Evolutionary conservation across 2,329 filamentous ascomycete genomes (phyloP), one percentile per base, ranked within the genome.

Genomic region (Clonostachys byssicola): DNA sequence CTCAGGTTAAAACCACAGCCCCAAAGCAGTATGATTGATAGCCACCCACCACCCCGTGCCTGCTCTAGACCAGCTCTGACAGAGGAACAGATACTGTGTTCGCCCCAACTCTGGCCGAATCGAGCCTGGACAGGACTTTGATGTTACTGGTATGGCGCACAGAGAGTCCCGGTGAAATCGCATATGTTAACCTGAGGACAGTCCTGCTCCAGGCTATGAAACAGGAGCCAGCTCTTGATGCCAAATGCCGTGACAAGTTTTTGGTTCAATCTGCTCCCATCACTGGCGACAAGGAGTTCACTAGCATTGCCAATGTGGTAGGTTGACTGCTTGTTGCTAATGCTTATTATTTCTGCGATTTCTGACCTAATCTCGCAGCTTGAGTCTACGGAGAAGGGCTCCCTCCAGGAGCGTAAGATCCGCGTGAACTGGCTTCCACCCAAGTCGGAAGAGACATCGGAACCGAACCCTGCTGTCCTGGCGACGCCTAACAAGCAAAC

Each of bases 131-230:
- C 82, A 88, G 67, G 81, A 88, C 67, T 92, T 99, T 56, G 91
- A 96, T 68, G 92, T 99, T 54, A 86, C 92, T 67, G 92, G 92
- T 96, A 77, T 58, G 79, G 51, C 17, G 23, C 20, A 16, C 23
- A 34, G 38, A 44, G 48, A 55, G 49, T 46, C 45, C 47, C 50
- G 55, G 59, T 47, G 60, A 30, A 30, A 30, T 30, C 55, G 9
- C 23, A 30, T 30, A 30, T 30, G 9, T 9, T 30, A 30, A 30
- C 23, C 23, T 10, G 4, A 39, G 33, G 8, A 18, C 52, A 95
- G 94, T 99, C 49, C 85, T 97, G 36, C 83, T 99, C 40, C 94
- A 99, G 73, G 91, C 92, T 20, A 96, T 99, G 94, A 96, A 96
- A 77, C 83, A 90, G 62, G 92, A 97, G 61, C 92, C 92, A 47